Conservation (phyloP, 768 basidiomycete species). For the Lentinula sp. region DNA sequence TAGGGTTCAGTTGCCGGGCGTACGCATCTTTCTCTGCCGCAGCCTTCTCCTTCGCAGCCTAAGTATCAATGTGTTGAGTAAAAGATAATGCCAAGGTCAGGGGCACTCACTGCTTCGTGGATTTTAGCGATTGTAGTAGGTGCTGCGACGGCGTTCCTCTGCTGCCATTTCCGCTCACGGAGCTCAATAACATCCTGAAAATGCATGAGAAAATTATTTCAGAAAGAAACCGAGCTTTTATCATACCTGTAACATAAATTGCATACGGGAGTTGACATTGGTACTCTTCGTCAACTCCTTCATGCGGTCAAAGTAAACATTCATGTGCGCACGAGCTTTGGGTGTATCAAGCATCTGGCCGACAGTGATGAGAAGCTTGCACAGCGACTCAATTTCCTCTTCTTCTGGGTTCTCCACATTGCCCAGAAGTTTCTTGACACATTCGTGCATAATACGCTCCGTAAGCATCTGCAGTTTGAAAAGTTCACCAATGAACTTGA, state of each 20-base stretch:
- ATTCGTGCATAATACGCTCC: conserved; percentile 97
- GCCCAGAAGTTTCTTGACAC: conserved; percentile 89
- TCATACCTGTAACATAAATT: conserved; percentile 90
- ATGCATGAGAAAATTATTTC: conserved; percentile 6
- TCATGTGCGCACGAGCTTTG: conserved; percentile 82
- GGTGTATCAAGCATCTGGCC: conserved; percentile 75
- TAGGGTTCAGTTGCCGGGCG: conserved; percentile 43
- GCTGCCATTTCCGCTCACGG: conserved; percentile 76
- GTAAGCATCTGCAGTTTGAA: conserved; percentile 99
- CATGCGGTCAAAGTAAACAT: conserved; percentile 92
- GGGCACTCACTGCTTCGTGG: conserved; percentile 65
- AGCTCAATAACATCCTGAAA: conserved; percentile 85
- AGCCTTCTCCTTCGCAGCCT: conserved; percentile 84
- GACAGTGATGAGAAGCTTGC: conserved; percentile 88
- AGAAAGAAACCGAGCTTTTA: conserved; percentile 8
- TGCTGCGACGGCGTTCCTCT: conserved; percentile 64
- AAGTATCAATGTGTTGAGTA: conserved; percentile 6
- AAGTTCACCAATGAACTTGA: conserved; percentile 96
- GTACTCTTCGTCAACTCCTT: conserved; percentile 69
- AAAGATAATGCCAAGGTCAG: neutral
- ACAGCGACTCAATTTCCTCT: conserved; percentile 95
- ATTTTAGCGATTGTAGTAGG: conserved; percentile 87
- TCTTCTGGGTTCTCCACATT: conserved; percentile 96
- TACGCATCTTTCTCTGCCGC: conserved; percentile 53
- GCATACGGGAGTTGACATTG: conserved; percentile 81